Evolutionary conservation across 2,329 filamentous ascomycete species (phyloP).

Genomic region (Zasmidium angulare): DNA sequence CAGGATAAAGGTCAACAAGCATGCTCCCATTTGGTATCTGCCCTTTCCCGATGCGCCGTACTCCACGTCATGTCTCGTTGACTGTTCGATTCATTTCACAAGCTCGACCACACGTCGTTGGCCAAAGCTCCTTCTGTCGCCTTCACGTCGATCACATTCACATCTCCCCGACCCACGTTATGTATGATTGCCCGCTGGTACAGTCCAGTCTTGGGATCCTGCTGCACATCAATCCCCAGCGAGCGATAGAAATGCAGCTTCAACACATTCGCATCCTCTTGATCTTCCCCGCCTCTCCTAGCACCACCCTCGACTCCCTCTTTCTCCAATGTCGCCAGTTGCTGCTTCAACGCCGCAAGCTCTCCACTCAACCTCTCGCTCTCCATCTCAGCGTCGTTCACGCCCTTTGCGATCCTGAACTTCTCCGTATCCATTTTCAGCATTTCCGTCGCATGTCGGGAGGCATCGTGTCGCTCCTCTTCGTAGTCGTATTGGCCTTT

Average conservation of each 20-base stretch:
- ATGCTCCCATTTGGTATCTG: not conserved
- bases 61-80: not conserved
- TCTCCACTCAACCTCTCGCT: constrained; percentile 85
- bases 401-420: constrained; percentile 90
- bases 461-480: constrained; percentile 70
- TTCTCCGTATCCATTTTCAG: constrained; percentile 87
- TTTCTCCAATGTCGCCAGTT: constrained; percentile 78
- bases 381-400: constrained; percentile 86
- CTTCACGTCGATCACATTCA: constrained; percentile 92
- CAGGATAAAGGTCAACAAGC: too few species aligned
- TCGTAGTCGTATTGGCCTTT: constrained; percentile 76
- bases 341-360: constrained; percentile 69
- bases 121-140: constrained; percentile 89
- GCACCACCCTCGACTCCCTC: constrained; percentile 78
- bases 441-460: constrained; percentile 80
- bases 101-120: constrained; percentile 91
- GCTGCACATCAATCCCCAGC: constrained; percentile 86
- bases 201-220: constrained; percentile 68
- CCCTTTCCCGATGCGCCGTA: not conserved
- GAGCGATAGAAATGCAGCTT: constrained; percentile 89
- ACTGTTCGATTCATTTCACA: constrained; percentile 49
- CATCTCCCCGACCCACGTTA: constrained; percentile 83
- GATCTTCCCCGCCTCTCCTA: constrained; percentile 42
- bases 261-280: constrained; percentile 56
- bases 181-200: constrained; percentile 83